phyloP scores from a whole-genome alignment of 2,329 filamentous ascomycete genomes.

The Biscogniauxia sp. region DNA sequence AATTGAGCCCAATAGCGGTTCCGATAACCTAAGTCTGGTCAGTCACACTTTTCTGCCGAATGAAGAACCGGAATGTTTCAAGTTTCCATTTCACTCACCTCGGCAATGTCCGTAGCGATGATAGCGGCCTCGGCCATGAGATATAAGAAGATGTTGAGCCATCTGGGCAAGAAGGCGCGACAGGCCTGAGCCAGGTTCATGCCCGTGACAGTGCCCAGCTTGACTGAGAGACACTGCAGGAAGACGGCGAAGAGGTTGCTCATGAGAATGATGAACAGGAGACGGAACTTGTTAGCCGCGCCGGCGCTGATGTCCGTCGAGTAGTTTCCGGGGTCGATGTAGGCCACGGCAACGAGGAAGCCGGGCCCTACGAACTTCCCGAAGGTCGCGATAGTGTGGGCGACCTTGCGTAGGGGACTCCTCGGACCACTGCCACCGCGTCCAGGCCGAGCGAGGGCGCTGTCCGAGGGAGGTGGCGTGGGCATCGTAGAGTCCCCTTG shows the following conservation, averaged over 20 bases:
- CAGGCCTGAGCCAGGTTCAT: conserved; percentile 66
- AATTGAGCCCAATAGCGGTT: conserved; percentile 66
- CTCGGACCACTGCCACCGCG: conserved; percentile 8
- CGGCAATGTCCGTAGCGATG: conserved; percentile 69
- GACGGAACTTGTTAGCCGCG: conserved; percentile 60
- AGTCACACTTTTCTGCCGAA: neutral
- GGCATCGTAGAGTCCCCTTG: neutral
- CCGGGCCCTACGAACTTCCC: conserved; percentile 63
- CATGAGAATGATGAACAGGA: conserved; percentile 67
- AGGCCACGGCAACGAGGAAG: conserved; percentile 61
- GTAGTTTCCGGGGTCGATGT: conserved; percentile 66
- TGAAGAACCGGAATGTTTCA: too few relatives aligned
- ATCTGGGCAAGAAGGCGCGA: conserved; percentile 61
- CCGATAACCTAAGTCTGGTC: conserved; percentile 56
- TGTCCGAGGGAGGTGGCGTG: neutral
- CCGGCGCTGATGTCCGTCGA: conserved; percentile 68
- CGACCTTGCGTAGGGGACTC: conserved; percentile 17
- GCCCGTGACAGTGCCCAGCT: conserved; percentile 67
- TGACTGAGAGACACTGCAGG: conserved; percentile 65
- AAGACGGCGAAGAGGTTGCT: conserved; percentile 71
- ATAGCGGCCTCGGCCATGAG: conserved; percentile 64
- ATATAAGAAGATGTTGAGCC: conserved; percentile 63
- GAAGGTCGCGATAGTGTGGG: conserved; percentile 43
- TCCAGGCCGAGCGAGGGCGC: neutral
- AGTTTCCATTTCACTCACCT: conserved; percentile 39